Percentiles rank a stretch among this genome's conserved stretches.
Evolutionary conservation across 208 protist genomes (phyloP).

Genomic region (Wallacemonas sp.): DNA sequence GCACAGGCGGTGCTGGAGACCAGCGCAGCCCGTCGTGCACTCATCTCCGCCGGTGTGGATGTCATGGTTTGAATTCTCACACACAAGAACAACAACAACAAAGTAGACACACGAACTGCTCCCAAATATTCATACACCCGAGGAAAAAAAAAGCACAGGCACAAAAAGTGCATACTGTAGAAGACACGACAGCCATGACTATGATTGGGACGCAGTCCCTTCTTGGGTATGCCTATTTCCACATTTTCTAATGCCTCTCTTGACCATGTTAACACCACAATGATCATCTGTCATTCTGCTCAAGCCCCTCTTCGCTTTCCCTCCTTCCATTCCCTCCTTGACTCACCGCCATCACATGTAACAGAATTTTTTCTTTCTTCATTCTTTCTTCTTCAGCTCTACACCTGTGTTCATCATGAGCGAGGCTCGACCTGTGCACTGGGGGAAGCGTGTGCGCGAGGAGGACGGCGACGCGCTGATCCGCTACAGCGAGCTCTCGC

Average conservation of each 20-base stretch:
- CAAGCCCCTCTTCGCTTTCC: conserved; percentile 7
- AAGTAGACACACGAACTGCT: no score
- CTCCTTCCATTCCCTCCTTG: no score
- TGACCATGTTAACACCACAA: no score
- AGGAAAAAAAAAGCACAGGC: not conserved
- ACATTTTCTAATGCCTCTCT: no score
- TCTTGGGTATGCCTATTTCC: no score
- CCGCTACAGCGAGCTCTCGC: conserved; percentile 79
- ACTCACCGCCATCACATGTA: no score
- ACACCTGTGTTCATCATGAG: conserved; percentile 16
- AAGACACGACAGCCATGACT: no score
- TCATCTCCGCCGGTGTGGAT: conserved; percentile 3
- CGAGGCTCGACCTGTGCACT: conserved; percentile 25
- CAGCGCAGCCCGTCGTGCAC: not conserved
- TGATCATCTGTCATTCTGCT: no score
- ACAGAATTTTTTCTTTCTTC: conserved; percentile 18
- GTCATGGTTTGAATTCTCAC: conserved; percentile 1
- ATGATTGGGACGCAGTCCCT: no score
- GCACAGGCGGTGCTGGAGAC: not conserved
- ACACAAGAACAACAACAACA: no score
- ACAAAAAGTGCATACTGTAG: no score
- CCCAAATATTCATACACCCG: not conserved
- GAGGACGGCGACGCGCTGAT: conserved; percentile 37
- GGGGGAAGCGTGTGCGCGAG: conserved; percentile 58
- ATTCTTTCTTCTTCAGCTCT: conserved; percentile 15